These are phyloP conservation scores for Hypoxylon sp. DNA, from an alignment of 2,329 filamentous ascomycete genomes.

Conservation along the genomic window DNA sequence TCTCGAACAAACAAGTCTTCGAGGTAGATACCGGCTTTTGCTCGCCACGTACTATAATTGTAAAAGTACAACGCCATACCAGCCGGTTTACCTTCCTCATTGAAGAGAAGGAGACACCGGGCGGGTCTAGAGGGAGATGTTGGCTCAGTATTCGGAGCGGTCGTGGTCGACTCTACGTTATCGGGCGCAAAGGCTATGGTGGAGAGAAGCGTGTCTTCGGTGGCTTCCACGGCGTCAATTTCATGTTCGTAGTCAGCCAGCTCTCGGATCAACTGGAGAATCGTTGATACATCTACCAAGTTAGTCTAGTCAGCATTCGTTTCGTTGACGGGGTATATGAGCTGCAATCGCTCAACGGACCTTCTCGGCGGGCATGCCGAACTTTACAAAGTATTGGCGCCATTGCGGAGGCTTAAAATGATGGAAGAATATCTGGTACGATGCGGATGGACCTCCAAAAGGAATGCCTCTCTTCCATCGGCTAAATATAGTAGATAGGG, in stretches of 20 bases:
- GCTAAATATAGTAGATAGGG: slow-evolving; percentile 10
- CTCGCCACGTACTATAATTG: slow-evolving; percentile 95
- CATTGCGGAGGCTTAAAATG: slow-evolving; percentile 48
- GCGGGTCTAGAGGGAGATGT: slow-evolving; percentile 73
- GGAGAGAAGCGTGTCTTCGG: slow-evolving; percentile 75
- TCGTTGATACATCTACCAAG: slow-evolving; percentile 79
- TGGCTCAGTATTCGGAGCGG: slow-evolving; percentile 62
- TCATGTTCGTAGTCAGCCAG: slow-evolving; percentile 91
- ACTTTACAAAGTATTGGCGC: slow-evolving; percentile 56
- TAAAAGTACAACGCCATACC: slow-evolving; percentile 94
- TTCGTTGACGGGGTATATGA: slow-evolving; percentile 9
- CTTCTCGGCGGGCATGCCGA: slow-evolving; percentile 71
- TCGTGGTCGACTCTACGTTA: slow-evolving; percentile 57
- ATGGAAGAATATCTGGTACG: background rate
- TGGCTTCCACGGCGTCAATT: slow-evolving; percentile 80
- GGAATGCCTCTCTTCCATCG: background rate
- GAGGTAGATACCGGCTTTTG: slow-evolving; percentile 89
- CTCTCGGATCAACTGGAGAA: slow-evolving; percentile 84
- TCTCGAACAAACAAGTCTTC: slow-evolving; percentile 91
- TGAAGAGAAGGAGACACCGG: slow-evolving; percentile 78
- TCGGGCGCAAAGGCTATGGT: slow-evolving; percentile 83
- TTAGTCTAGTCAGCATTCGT: slow-evolving; percentile 24
- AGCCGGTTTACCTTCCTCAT: slow-evolving; percentile 63
- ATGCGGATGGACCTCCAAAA: background rate
- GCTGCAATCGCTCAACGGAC: slow-evolving; percentile 53